Evolutionary conservation across 495 filamentous ascomycete genomes (phyloP).

Genomic region (Penicilliopsis zonata): DNA sequence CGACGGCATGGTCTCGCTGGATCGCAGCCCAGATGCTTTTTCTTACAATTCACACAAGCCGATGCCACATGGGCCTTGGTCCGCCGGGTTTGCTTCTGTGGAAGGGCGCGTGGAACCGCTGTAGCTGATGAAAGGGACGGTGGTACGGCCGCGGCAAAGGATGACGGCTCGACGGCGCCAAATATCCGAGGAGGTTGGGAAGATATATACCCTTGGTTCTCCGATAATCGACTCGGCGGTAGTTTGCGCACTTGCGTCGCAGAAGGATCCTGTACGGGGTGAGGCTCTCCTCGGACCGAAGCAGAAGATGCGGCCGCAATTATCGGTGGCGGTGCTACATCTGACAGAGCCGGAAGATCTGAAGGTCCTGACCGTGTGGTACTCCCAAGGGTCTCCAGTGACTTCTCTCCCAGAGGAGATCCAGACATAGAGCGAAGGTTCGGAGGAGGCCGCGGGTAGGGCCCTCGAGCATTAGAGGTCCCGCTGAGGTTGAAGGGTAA

Average conservation of each 20-base stretch:
- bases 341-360: constrained; percentile 17
- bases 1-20: constrained; percentile 50
- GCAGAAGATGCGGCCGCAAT: constrained; percentile 15
- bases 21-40: constrained; percentile 79
- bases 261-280: too few relatives aligned
- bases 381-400: constrained; percentile 46
- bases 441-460: constrained; percentile 51
- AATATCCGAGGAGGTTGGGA: constrained; percentile 20
- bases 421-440: constrained; percentile 81
- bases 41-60: constrained; percentile 95
- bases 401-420: constrained; percentile 50
- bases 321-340: constrained; percentile 13
- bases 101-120: constrained; percentile 19
- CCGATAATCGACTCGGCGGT: too few relatives aligned
- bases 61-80: constrained; percentile 94
- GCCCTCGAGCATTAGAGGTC: constrained; percentile 55
- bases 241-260: too few relatives aligned
- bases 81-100: constrained; percentile 60
- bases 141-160: constrained; percentile 6
- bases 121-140: constrained; percentile 17
- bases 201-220: too few relatives aligned
- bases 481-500: constrained; percentile 59
- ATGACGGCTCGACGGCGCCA: constrained; percentile 10
- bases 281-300: constrained; percentile 7
- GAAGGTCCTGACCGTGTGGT: constrained; percentile 40